These are phyloP conservation scores for Thoreauomyces humboldtii DNA, from an alignment of 192 early-diverging fungal species.

Conservation along the genomic window DNA sequence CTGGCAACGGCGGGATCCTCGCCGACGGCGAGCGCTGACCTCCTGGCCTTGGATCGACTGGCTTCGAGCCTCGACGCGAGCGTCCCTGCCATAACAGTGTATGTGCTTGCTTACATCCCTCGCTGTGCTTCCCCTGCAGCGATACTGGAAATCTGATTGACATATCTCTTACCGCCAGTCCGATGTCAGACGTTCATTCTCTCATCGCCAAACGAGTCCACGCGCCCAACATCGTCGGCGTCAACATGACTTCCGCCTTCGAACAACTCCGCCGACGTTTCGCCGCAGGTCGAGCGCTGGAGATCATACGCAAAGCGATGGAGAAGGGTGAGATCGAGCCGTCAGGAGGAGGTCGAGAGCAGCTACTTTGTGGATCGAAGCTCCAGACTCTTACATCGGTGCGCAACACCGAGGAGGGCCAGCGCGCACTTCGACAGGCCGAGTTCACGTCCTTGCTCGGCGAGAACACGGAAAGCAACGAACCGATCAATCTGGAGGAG, in stretches of 20 bases:
- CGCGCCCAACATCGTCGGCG: background rate
- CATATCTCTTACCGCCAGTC: no score
- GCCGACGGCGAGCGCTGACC: background rate
- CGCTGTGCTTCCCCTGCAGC: no score
- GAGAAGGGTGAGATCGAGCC: conserved; percentile 24
- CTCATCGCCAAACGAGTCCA: background rate
- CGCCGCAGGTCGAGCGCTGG: conserved; percentile 11
- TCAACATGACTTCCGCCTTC: conserved; percentile 14
- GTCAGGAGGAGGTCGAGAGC: background rate
- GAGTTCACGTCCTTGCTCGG: conserved; percentile 13
- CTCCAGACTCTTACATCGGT: conserved; percentile 1
- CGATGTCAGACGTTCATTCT: background rate
- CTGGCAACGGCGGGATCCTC: conserved; percentile 3
- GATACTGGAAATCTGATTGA: background rate
- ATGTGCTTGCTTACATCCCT: background rate
- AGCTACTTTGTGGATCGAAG: background rate
- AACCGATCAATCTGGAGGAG: conserved; percentile 24
- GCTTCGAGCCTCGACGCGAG: background rate
- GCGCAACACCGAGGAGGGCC: conserved; percentile 6
- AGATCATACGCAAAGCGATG: conserved; percentile 15
- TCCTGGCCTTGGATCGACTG: background rate
- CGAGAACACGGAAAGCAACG: background rate
- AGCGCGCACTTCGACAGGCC: conserved; percentile 18
- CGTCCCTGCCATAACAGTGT: background rate
- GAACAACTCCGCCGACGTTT: conserved; percentile 1